phyloP scores from a whole-genome alignment of 1,284 basidiomycete species.

The Termitomyces sp. region DNA sequence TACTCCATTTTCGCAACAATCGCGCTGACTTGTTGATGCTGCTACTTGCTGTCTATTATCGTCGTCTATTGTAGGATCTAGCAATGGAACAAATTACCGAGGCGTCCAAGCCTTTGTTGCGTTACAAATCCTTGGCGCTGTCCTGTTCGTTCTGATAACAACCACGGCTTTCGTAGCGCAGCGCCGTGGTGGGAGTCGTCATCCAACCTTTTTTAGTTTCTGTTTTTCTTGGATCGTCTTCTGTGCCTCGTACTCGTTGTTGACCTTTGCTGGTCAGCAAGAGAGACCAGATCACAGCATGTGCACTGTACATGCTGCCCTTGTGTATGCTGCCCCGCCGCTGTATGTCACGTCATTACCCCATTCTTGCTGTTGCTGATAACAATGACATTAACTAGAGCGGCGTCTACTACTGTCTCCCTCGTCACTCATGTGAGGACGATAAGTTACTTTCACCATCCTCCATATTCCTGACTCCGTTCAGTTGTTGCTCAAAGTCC shows the following conservation, averaged over 20 bases:
- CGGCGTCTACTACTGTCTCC: conserved; percentile 21
- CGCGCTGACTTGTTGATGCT: background rate
- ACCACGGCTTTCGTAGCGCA: conserved; percentile 22
- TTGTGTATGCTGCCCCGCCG: conserved; percentile 26
- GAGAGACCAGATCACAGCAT: conserved; percentile 16
- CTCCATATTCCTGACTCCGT: background rate
- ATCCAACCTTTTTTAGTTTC: conserved; percentile 28
- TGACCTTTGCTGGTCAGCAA: conserved; percentile 25
- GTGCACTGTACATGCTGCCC: conserved; percentile 23
- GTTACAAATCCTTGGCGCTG: conserved; percentile 23
- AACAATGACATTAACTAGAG: conserved; percentile 14
- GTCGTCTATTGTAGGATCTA: background rate
- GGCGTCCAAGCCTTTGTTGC: conserved; percentile 22
- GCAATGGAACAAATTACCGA: background rate
- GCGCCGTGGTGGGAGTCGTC: conserved; percentile 20
- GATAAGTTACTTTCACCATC: background rate
- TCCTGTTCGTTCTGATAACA: conserved; percentile 20
- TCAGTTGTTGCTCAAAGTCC: conserved; percentile 23
- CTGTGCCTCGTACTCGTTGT: conserved; percentile 25
- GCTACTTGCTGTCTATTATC: too few relatives aligned
- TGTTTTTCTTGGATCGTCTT: conserved; percentile 28
- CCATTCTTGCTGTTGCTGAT: background rate
- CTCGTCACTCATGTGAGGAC: conserved; percentile 24
- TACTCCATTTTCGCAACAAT: background rate
- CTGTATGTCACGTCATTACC: conserved; percentile 18